Conservation (phyloP, 2,329 filamentous ascomycete genomes). For the Metarhizium robertsii region DNA sequence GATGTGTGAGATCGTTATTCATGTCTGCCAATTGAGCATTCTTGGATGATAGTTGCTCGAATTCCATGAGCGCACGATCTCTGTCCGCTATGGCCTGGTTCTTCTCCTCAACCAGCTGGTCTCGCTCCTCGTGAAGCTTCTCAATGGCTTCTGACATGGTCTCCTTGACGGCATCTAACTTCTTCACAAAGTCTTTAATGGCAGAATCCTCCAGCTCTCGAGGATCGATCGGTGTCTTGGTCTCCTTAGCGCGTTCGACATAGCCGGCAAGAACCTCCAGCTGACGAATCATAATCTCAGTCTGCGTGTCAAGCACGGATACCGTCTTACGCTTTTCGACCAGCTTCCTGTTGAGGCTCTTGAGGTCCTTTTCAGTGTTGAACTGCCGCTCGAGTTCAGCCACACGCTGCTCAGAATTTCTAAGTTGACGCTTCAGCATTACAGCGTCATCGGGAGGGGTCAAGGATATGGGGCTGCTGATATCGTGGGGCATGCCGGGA, state of each 20-base stretch:
- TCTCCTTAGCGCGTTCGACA: conserved; percentile 77
- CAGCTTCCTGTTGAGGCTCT: conserved; percentile 77
- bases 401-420: conserved; percentile 74
- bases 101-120: conserved; percentile 77
- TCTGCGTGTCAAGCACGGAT: conserved; percentile 85
- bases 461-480: conserved; percentile 63
- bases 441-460: conserved; percentile 56
- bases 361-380: conserved; percentile 52
- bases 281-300: conserved; percentile 90
- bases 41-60: conserved; percentile 88
- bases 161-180: conserved; percentile 52
- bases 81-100: conserved; percentile 74
- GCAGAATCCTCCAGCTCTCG: conserved; percentile 78
- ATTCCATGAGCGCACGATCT: conserved; percentile 89
- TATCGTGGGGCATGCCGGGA: conserved; percentile 39
- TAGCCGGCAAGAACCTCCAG: conserved; percentile 84
- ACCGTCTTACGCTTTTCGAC: conserved; percentile 93
- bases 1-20: conserved; percentile 91
- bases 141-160: conserved; percentile 49
- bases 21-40: conserved; percentile 90
- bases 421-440: conserved; percentile 64
- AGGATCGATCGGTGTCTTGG: conserved; percentile 69
- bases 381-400: conserved; percentile 80
- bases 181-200: conserved; percentile 83
- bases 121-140: conserved; percentile 59